These are phyloP conservation scores for Trypanosoma rangeli DNA, from an alignment of 208 protist genomes.

Conservation along the genomic window DNA sequence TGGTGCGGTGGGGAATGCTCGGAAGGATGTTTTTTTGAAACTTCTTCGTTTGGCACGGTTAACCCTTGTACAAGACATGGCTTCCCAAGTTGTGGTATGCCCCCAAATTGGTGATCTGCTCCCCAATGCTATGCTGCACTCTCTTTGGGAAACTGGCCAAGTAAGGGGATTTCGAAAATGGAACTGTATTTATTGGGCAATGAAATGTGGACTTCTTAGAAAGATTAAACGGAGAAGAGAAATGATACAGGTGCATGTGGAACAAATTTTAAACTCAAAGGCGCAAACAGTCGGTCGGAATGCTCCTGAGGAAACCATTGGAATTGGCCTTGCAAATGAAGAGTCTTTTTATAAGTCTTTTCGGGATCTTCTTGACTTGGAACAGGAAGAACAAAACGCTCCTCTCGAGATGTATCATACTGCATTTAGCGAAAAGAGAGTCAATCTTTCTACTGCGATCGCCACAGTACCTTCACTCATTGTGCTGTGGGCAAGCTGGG, in stretches of 20 bases:
- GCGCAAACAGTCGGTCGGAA: not conserved
- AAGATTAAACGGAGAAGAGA: constrained; percentile 57
- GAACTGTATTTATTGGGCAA: constrained; percentile 62
- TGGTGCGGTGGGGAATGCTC: constrained; percentile 58
- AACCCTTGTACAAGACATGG: constrained; percentile 61
- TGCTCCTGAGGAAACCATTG: not conserved
- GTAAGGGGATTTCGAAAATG: constrained; percentile 53
- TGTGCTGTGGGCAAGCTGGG: constrained; percentile 71
- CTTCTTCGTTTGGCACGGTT: constrained; percentile 71
- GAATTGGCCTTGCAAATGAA: not conserved
- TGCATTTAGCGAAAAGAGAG: constrained; percentile 44
- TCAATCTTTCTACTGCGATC: constrained; percentile 60
- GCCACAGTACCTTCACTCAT: constrained; percentile 69
- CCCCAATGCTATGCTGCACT: constrained; percentile 52
- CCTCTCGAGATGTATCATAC: constrained; percentile 48
- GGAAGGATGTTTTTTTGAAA: constrained; percentile 64
- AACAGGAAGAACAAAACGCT: constrained; percentile 31
- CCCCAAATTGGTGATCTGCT: constrained; percentile 62
- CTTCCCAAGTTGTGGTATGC: constrained; percentile 52
- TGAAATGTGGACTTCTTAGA: constrained; percentile 67
- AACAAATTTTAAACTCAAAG: constrained; percentile 46
- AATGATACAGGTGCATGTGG: constrained; percentile 54
- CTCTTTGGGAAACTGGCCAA: constrained; percentile 51
- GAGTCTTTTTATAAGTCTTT: constrained; percentile 38
- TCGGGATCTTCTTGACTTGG: constrained; percentile 30